Evolutionary conservation across 805 yeast genomes (phyloP).

Genomic region (Tetrapisispora arboricola): DNA sequence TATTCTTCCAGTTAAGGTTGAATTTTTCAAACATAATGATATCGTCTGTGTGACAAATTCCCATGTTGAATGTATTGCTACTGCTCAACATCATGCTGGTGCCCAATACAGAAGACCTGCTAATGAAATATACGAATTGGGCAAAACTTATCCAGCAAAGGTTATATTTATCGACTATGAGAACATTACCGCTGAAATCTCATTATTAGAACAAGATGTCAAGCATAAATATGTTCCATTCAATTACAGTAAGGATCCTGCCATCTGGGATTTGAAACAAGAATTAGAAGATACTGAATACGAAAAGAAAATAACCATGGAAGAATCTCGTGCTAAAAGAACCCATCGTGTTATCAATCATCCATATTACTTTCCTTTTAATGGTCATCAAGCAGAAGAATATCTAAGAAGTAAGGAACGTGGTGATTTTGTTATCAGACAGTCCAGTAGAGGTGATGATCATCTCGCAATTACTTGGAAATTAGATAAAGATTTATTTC

Average conservation of each 20-base stretch:
- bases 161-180: constrained; percentile 61
- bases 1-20: constrained; percentile 69
- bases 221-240: constrained; percentile 36
- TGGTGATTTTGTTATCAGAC: constrained; percentile 91
- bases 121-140: constrained; percentile 39
- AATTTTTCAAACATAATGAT: constrained; percentile 34
- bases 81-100: constrained; percentile 38
- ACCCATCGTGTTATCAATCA: constrained; percentile 74
- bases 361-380: constrained; percentile 79
- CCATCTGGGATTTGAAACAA: constrained; percentile 71
- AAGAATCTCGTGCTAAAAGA: constrained; percentile 55
- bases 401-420: constrained; percentile 77
- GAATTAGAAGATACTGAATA: constrained; percentile 55
- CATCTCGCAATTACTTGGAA: constrained; percentile 95
- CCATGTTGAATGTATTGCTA: constrained; percentile 51
- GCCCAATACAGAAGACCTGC: constrained; percentile 38
- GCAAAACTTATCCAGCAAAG: constrained; percentile 83
- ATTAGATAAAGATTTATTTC: constrained; percentile 81
- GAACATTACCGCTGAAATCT: constrained; percentile 63
- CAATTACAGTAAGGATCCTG: constrained; percentile 39
- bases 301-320: constrained; percentile 43
- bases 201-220: constrained; percentile 59
- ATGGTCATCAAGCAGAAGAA: constrained; percentile 83
- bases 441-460: constrained; percentile 81
- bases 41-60: constrained; percentile 42